Percentiles rank a stretch among this genome's conserved stretches.
phyloP scores from a whole-genome alignment of 1,139 yeast species.

The Pichia sp. region DNA sequence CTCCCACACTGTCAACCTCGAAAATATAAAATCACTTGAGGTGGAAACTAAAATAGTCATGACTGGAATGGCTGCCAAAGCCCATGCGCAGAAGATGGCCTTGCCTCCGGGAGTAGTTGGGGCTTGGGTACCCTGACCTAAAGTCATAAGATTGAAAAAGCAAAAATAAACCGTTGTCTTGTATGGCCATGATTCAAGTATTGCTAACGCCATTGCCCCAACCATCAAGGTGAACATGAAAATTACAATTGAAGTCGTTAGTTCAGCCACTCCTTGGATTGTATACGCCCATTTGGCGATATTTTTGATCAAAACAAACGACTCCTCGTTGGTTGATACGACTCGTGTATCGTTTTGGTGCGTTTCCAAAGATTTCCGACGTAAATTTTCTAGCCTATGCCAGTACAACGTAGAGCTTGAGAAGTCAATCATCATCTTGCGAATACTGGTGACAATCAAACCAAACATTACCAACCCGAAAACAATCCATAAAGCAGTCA shows the following conservation, averaged over 20 bases:
- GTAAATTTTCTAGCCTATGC: slow-evolving; percentile 47
- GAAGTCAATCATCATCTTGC: slow-evolving; percentile 56
- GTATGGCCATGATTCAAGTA: slow-evolving; percentile 63
- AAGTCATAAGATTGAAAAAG: slow-evolving; percentile 67
- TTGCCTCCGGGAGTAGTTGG: slow-evolving; percentile 64
- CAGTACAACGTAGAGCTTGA: slow-evolving; percentile 61
- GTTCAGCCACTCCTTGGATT: slow-evolving; percentile 29
- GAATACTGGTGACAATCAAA: slow-evolving; percentile 62
- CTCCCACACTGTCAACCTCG: slow-evolving; percentile 19
- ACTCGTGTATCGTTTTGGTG: slow-evolving; percentile 17
- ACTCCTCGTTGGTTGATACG: slow-evolving; percentile 33
- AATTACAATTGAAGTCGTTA: slow-evolving; percentile 39
- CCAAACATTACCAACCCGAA: slow-evolving; percentile 71
- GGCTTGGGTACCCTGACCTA: slow-evolving; percentile 77
- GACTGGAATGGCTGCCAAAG: slow-evolving; percentile 74
- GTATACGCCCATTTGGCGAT: slow-evolving; percentile 16
- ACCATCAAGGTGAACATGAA: slow-evolving; percentile 62
- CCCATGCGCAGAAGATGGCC: slow-evolving; percentile 74
- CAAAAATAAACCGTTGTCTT: slow-evolving; percentile 69
- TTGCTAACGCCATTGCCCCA: slow-evolving; percentile 62
- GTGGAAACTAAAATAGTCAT: slow-evolving; percentile 79
- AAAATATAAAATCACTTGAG: slow-evolving; percentile 50
- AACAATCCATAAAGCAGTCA: slow-evolving; percentile 58
- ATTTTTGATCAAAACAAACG: slow-evolving; percentile 47
- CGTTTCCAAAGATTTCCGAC: slow-evolving; percentile 10